Evolutionary conservation across 345 rosid genomes (phyloP), one percentile per base, ranked within the genome.

Genomic region (Corymbia maculata): DNA sequence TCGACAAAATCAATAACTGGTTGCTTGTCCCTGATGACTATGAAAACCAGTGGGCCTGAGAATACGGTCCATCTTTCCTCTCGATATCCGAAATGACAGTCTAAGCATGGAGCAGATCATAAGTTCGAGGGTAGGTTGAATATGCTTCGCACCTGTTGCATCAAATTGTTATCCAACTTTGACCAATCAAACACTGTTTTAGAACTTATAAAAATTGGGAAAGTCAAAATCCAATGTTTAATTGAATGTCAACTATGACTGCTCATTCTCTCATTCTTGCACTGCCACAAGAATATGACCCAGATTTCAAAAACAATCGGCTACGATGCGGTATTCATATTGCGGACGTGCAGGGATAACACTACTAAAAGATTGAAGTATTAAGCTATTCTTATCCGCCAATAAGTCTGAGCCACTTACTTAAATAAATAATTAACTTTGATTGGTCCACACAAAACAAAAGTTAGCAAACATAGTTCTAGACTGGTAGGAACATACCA

Each of bases 111-210:
- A 96, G 95, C 51, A 96, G 88, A 94, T 96, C 98, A 30, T 95
- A 97, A 28, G 99, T 97, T 88, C 99, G 91, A 6, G 99, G 99
- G 53, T 97, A 97, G 6, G 96, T 95, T 68, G 98, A 97, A 90
- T 75, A 97, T 88, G 99, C 94, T 89, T 97, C 98, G 87, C 99
- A 97, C 99, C 99, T 96, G 93, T 59, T 59, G 85, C 85, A 85
- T 80, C 45, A 80, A 50, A 52, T 1, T 6, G 53, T 52, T 52
- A 79, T 79, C 85, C 44, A 14, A 79, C 13, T 17, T 14, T 14
- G 55, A 14, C 19, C 19, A 16, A 19, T 52, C 17, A 52, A 16
- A 15, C 55, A 7, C 55, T 13, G 6, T 14, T 15, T 52, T 52
- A 52, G 7, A 52, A 52, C 32, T n/a, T 8, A 79, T 80, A 4